Percentiles rank a stretch among this genome's conserved stretches.
Evolutionary conservation across 2,329 filamentous ascomycete species (phyloP).

Genomic region (Stylonectria norvegica): DNA sequence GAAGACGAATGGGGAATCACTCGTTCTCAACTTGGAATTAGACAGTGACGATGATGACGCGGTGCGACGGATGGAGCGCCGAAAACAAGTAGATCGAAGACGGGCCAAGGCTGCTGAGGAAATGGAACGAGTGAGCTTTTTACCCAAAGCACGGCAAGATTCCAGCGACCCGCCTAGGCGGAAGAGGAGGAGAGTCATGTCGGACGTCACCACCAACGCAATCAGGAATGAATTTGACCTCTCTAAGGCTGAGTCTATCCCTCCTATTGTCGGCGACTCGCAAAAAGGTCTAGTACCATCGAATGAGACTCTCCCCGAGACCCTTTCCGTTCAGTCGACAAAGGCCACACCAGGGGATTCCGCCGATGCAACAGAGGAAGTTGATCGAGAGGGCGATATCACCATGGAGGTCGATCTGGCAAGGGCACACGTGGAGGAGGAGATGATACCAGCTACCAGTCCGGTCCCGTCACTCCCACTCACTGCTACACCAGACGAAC

Average conservation of each 20-base stretch:
- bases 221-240: neutral
- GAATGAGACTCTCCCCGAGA: slow-evolving; percentile 21
- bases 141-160: slow-evolving; percentile 19
- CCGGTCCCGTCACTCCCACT: slow-evolving; percentile 31
- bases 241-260: slow-evolving; percentile 13
- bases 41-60: slow-evolving; percentile 37
- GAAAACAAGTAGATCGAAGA: slow-evolving; percentile 36
- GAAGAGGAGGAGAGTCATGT: slow-evolving; percentile 27
- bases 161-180: slow-evolving; percentile 21
- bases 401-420: slow-evolving; percentile 10
- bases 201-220: neutral
- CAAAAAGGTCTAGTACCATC: slow-evolving; percentile 24
- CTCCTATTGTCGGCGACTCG: slow-evolving; percentile 22
- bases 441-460: slow-evolving; percentile 40
- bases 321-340: slow-evolving; percentile 26
- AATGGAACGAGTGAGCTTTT: slow-evolving; percentile 41
- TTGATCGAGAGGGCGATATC: slow-evolving; percentile 11
- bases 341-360: slow-evolving; percentile 32
- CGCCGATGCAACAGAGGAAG: slow-evolving; percentile 6
- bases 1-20: slow-evolving; percentile 25
- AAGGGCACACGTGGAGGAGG: slow-evolving; percentile 27
- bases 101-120: slow-evolving; percentile 39
- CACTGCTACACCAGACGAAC: slow-evolving; percentile 16
- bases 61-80: slow-evolving; percentile 32
- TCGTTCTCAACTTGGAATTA: slow-evolving; percentile 23